A percentile compares a stretch with the other conserved stretches of the same genome.
These are phyloP conservation scores for Hansenula anomala DNA, from an alignment of 1,139 yeast genomes.

Conservation along the genomic window DNA sequence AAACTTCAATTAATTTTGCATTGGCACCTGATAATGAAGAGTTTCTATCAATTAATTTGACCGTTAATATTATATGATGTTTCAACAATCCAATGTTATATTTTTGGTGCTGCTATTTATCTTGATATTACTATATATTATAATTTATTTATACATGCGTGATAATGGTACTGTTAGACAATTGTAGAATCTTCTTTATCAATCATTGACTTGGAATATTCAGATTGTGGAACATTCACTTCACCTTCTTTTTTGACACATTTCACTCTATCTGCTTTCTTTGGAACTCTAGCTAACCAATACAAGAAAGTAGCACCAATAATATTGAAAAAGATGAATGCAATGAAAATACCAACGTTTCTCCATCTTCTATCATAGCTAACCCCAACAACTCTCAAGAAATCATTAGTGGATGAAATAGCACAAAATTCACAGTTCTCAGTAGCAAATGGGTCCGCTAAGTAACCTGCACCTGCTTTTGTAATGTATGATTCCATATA, in stretches of 20 bases:
- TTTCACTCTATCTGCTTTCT: conserved; percentile 23
- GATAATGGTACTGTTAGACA: too few species aligned
- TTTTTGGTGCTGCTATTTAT: too few species aligned
- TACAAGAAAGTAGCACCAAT: conserved; percentile 50
- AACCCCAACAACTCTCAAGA: conserved; percentile 39
- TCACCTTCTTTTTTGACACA: neutral
- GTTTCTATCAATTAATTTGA: too few species aligned
- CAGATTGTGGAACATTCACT: too few species aligned
- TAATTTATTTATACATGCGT: too few species aligned
- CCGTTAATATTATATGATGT: too few species aligned
- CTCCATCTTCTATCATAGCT: conserved; percentile 55
- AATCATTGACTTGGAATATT: too few species aligned
- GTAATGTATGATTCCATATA: conserved; percentile 43
- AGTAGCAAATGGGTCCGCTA: conserved; percentile 39
- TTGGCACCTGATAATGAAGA: too few species aligned
- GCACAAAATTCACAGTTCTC: conserved; percentile 49
- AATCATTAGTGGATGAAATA: conserved; percentile 44
- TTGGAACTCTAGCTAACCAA: conserved; percentile 79
- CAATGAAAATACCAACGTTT: conserved; percentile 47
- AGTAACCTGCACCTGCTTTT: conserved; percentile 52
- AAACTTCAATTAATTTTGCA: too few species aligned
- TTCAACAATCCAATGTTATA: too few species aligned
- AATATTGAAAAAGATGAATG: conserved; percentile 48
- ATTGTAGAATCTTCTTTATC: too few species aligned
- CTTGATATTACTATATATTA: too few species aligned